Base-by-base conservation (phyloP, 441 rosid genomes). In the Pelargonium citronellum region DNA sequence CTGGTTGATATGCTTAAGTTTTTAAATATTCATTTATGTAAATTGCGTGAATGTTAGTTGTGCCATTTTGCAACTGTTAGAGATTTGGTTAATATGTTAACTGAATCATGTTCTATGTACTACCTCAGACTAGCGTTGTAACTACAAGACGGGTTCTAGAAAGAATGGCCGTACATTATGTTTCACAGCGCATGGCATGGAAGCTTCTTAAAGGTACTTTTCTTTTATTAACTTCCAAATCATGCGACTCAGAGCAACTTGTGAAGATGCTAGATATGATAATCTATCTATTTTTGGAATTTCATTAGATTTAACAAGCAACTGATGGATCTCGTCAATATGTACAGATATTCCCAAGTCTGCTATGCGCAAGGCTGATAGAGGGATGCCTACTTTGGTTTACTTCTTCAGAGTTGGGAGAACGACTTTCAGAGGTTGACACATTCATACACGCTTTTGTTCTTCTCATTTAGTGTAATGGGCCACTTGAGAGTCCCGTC, bases 121-220 rank as follows among this genome's bases (percentile, higher is more conserved):
- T 70, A 69, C 75, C 71, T 61, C 83, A 92, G 99, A 90, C 95
- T 12, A 84, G 90, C 34, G 90, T 91, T 74, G 91, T 88, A 53
- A 95, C 99, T 53, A 87, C 96, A 77, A 80, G 97, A 66, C 85
- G 97, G 73, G 39, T 92, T 58, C 82, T 95, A 51, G 98, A 95
- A 86, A 92, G 97, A 83, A 82, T 95, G 79, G 89, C 97, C 68
- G 76, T 88, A 63, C 83, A 85, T 76, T 81, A 89, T 83, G 84
- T 84, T 75, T 95, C 97, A 17, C 96, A 84, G 78, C 86, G 90
- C 73, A 82, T 85, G 84, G 99, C 99, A 27, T 92, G 97, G 97
- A 92, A 95, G 80, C 96, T 95, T 81, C 87, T 95, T 20, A 92
- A 91, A 82, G 99, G 95, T 92, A 88, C 37, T 41, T 68, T 43